Conservation (phyloP, 2,329 filamentous ascomycete species). For the Fusarium annulatum region DNA sequence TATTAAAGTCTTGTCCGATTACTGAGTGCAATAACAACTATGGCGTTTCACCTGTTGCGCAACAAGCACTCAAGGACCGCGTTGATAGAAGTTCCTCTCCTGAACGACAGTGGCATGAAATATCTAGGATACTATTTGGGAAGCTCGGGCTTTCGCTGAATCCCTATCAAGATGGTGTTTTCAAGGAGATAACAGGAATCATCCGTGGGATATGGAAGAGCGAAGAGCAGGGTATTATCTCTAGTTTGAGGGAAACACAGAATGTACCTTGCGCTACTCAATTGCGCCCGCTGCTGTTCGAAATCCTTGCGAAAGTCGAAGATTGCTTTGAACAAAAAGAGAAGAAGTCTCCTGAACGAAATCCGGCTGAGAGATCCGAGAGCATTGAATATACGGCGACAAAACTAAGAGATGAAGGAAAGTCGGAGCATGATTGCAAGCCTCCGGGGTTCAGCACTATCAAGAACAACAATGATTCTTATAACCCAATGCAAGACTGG, state of each 20-base stretch:
- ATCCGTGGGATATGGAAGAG: background rate
- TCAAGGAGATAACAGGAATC: background rate
- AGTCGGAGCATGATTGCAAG: too few species aligned
- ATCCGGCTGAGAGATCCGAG: too few species aligned
- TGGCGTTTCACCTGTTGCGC: background rate
- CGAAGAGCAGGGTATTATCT: background rate
- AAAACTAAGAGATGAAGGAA: too few species aligned
- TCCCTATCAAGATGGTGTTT: background rate
- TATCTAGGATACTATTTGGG: background rate
- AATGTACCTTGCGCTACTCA: background rate
- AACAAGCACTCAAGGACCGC: background rate
- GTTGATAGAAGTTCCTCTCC: background rate
- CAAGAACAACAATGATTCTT: too few species aligned
- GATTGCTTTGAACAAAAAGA: background rate
- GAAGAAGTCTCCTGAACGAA: background rate
- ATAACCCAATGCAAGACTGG: too few species aligned
- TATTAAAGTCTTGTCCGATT: rapidly evolving
- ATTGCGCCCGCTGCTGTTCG: background rate
- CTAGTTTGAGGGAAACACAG: background rate
- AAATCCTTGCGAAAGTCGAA: background rate
- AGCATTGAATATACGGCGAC: too few species aligned
- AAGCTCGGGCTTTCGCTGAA: background rate
- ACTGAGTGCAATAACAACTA: background rate
- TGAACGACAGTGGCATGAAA: background rate
- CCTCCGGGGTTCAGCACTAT: too few species aligned